These are phyloP conservation scores for Clarireedia monteithiana DNA, from an alignment of 2,329 filamentous ascomycete species.

Conservation along the genomic window DNA sequence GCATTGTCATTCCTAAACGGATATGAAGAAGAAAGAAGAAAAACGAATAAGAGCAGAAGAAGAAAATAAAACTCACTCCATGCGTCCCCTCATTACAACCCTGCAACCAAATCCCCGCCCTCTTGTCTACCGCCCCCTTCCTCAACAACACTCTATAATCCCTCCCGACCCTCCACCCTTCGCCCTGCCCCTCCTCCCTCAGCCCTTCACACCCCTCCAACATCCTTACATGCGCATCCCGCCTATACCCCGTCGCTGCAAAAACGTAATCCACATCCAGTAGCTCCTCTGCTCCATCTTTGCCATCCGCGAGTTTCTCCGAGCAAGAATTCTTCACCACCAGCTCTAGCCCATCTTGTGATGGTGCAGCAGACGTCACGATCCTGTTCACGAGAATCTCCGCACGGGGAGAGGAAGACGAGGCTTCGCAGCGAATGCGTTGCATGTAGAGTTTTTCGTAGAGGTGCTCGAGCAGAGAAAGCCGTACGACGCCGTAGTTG, in stretches of 20 bases:
- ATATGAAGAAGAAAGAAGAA: not conserved
- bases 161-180: slow-evolving; percentile 60
- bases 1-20: not conserved
- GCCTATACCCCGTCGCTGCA: slow-evolving; percentile 78
- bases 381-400: slow-evolving; percentile 65
- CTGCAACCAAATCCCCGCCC: slow-evolving; percentile 80
- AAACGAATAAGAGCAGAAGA: not conserved
- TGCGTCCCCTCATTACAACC: slow-evolving; percentile 91
- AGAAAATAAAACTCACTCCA: slow-evolving; percentile 58
- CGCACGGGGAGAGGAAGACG: slow-evolving; percentile 72
- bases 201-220: slow-evolving; percentile 59
- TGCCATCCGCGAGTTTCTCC: slow-evolving; percentile 28
- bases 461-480: slow-evolving; percentile 82
- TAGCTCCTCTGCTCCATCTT: slow-evolving; percentile 24
- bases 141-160: slow-evolving; percentile 74
- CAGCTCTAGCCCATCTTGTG: slow-evolving; percentile 20
- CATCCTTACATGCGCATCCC: slow-evolving; percentile 72
- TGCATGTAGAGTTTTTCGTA: slow-evolving; percentile 88
- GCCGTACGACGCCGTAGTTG: slow-evolving; percentile 89
- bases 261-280: slow-evolving; percentile 72
- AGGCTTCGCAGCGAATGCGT: slow-evolving; percentile 51
- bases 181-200: slow-evolving; percentile 42
- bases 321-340: slow-evolving; percentile 29
- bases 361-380: slow-evolving; percentile 33
- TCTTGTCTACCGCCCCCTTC: slow-evolving; percentile 57